phyloP scores from a whole-genome alignment of 352 stramenopile genomes.

The Phytophthora europaea region DNA sequence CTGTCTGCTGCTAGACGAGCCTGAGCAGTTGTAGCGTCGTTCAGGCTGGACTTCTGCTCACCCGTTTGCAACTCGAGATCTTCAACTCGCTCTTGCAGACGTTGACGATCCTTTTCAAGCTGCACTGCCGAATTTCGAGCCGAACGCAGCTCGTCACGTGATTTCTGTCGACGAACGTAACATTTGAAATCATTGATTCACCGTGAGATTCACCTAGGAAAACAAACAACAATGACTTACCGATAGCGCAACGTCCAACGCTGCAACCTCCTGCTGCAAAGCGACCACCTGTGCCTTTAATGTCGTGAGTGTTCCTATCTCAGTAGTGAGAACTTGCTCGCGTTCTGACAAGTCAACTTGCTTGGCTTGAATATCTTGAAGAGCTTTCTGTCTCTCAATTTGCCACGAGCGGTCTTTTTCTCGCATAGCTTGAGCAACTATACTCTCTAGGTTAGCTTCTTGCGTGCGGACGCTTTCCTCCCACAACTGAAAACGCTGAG shows the following conservation, averaged over 20 bases:
- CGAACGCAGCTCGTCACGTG: conserved; percentile 20
- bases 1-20: conserved; percentile 43
- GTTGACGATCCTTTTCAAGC: conserved; percentile 38
- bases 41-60: conserved; percentile 28
- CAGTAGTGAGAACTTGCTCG: conserved; percentile 31
- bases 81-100: conserved; percentile 27
- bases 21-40: conserved; percentile 15
- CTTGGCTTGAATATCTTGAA: conserved; percentile 37
- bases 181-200: not conserved
- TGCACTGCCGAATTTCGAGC: conserved; percentile 22
- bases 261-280: conserved; percentile 33
- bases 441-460: conserved; percentile 56
- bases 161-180: conserved; percentile 27
- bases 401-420: conserved; percentile 65
- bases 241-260: conserved; percentile 34
- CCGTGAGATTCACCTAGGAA: not conserved
- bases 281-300: conserved; percentile 30
- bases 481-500: conserved; percentile 56
- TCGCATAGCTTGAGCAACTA: conserved; percentile 48
- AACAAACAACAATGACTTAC: conserved; percentile 14
- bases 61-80: conserved; percentile 34
- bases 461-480: conserved; percentile 56
- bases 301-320: conserved; percentile 36
- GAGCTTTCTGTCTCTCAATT: conserved; percentile 50
- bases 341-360: conserved; percentile 46